These are phyloP conservation scores for Auriscalpium microsporum DNA, from an alignment of 768 basidiomycete species.

Conservation along the genomic window DNA sequence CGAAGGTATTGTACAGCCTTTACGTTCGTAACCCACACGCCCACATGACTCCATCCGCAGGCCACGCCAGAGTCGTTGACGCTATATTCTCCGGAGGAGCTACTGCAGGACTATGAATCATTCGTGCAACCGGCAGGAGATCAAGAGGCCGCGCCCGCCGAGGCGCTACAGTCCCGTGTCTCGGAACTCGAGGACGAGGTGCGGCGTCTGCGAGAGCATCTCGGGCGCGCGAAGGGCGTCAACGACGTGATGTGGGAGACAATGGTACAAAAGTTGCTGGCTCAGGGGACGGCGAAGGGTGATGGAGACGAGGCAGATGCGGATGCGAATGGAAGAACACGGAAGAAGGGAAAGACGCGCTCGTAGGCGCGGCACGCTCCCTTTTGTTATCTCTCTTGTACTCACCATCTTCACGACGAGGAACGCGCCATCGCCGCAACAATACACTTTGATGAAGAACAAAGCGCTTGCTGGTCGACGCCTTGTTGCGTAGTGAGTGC, in stretches of 20 bases:
- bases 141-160: slow-evolving; percentile 23
- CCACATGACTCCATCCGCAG: slow-evolving; percentile 6
- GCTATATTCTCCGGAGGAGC: slow-evolving; percentile 42
- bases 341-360: slow-evolving; percentile 1
- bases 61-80: slow-evolving; percentile 17
- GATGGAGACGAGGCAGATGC: not conserved
- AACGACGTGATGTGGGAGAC: slow-evolving; percentile 93
- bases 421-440: no score
- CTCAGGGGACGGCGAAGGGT: slow-evolving; percentile 23
- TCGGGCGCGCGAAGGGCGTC: slow-evolving; percentile 80
- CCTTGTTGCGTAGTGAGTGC: no score
- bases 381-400: not conserved
- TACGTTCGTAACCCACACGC: not conserved
- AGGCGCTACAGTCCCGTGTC: slow-evolving; percentile 45
- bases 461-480: no score
- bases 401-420: not conserved
- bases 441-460: no score
- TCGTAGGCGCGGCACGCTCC: not conserved
- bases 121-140: slow-evolving; percentile 44
- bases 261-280: slow-evolving; percentile 57
- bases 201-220: slow-evolving; percentile 50
- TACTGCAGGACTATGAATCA: slow-evolving; percentile 56
- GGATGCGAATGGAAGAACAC: not conserved
- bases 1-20: slow-evolving; percentile 28
- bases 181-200: slow-evolving; percentile 69